Evolutionary conservation across 1,139 yeast species (phyloP).

Genomic region (Eremothecium coryli): DNA sequence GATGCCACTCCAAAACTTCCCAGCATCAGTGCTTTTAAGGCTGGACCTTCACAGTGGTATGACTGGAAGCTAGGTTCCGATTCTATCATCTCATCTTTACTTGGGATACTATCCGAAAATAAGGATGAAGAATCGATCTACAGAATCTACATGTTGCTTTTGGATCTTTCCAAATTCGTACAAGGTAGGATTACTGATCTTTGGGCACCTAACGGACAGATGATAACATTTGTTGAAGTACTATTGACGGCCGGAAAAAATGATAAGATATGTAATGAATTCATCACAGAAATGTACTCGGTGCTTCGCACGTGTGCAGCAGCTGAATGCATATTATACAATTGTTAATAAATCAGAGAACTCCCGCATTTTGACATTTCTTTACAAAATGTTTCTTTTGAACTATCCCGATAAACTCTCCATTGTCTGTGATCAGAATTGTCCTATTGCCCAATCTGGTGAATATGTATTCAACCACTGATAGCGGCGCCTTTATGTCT

Average conservation of each 20-base stretch:
- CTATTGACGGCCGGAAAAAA: background rate
- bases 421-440: constrained; percentile 42
- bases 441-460: constrained; percentile 48
- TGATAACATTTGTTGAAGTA: constrained; percentile 1
- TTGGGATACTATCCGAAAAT: background rate
- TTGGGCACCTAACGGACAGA: constrained; percentile 4
- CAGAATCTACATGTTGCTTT: constrained; percentile 1
- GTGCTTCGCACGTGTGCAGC: constrained; percentile 2
- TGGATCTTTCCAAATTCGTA: constrained; percentile 1
- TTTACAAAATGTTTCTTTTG: constrained; percentile 51
- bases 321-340: constrained; percentile 1
- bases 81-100: constrained; percentile 1
- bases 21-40: background rate
- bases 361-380: constrained; percentile 25
- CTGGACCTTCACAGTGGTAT: constrained; percentile 1
- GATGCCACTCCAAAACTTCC: background rate
- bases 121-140: background rate
- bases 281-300: constrained; percentile 1
- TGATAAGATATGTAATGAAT: constrained; percentile 3
- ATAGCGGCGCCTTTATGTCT: constrained; percentile 43
- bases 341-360: constrained; percentile 1
- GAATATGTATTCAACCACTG: constrained; percentile 47
- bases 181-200: constrained; percentile 4
- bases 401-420: constrained; percentile 44
- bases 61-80: constrained; percentile 4